phyloP scores from a whole-genome alignment of 108 stramenopile species.

The Nannochloropsis salina region DNA sequence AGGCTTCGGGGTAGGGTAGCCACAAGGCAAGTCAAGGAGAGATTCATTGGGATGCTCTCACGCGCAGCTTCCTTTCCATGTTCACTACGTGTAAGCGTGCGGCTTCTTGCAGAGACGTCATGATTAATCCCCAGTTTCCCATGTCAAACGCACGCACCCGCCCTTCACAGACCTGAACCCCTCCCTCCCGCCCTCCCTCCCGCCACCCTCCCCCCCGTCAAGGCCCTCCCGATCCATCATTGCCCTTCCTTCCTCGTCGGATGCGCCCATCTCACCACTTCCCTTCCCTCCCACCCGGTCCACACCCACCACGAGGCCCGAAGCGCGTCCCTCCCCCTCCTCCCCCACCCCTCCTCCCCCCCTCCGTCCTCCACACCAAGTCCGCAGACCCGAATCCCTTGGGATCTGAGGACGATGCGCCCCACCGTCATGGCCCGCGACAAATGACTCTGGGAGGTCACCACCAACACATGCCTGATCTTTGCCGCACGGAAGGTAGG shows the following conservation, averaged over 20 bases:
- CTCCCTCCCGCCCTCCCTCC: neutral
- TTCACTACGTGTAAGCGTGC: too few species aligned
- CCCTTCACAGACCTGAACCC: too few species aligned
- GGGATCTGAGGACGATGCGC: neutral
- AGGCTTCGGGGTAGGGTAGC: too few species aligned
- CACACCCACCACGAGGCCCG: neutral
- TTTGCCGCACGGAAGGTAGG: neutral
- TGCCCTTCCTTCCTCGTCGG: neutral
- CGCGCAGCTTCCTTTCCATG: too few species aligned
- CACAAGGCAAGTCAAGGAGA: too few species aligned
- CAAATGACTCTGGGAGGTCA: neutral
- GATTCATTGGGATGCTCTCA: too few species aligned
- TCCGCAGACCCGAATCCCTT: neutral
- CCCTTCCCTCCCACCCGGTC: neutral
- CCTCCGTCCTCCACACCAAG: neutral
- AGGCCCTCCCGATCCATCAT: neutral
- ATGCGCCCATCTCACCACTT: neutral
- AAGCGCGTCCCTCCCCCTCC: neutral
- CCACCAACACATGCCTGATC: neutral
- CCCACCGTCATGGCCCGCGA: neutral
- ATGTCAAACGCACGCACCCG: too few species aligned
- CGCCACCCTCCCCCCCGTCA: neutral
- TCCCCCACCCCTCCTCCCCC: neutral
- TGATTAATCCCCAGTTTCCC: too few species aligned
- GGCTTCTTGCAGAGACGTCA: too few species aligned